These are phyloP conservation scores for Neurospora sp. DNA, from an alignment of 495 filamentous ascomycete species.

Conservation along the genomic window DNA sequence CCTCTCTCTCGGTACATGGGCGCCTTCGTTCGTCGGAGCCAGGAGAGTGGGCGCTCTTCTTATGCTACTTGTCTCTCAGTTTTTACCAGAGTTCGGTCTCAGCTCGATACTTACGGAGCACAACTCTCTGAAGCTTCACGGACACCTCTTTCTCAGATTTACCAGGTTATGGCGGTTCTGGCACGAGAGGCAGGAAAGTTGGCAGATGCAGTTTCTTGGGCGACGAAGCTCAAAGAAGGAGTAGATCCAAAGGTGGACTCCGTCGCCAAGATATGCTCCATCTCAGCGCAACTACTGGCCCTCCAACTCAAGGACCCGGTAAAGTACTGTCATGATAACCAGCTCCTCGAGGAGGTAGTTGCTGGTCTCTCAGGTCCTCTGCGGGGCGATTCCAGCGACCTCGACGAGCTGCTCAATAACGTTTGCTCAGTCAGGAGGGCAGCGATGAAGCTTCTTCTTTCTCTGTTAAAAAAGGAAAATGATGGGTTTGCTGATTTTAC, in stretches of 20 bases:
- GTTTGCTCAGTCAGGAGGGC: conserved; percentile 54
- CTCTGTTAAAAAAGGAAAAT: conserved; percentile 8
- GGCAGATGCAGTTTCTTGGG: conserved; percentile 40
- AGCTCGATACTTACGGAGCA: conserved; percentile 17
- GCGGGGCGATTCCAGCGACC: conserved; percentile 49
- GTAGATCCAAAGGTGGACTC: conserved; percentile 27
- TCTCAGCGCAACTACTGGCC: conserved; percentile 34
- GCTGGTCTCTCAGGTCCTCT: conserved; percentile 46
- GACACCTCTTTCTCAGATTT: conserved; percentile 25
- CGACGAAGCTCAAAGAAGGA: conserved; percentile 25
- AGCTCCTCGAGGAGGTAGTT: conserved; percentile 36
- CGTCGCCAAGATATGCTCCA: conserved; percentile 31
- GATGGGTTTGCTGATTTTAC: background rate
- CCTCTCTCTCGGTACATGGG: conserved; percentile 59
- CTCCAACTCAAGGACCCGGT: conserved; percentile 30
- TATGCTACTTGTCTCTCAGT: conserved; percentile 24
- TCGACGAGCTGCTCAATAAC: conserved; percentile 61
- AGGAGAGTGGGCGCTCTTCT: conserved; percentile 28
- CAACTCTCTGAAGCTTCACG: conserved; percentile 16
- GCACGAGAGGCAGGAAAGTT: conserved; percentile 35
- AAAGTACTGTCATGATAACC: conserved; percentile 24
- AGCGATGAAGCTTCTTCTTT: conserved; percentile 41
- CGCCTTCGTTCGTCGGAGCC: conserved; percentile 47
- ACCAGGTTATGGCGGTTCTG: conserved; percentile 28
- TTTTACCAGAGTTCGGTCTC: conserved; percentile 15